A percentile compares a stretch with the other conserved stretches of the same genome.
These are phyloP conservation scores for Apostasia shenzhenica DNA, from an alignment of 106 monocot genomes.

Conservation along the genomic window DNA sequence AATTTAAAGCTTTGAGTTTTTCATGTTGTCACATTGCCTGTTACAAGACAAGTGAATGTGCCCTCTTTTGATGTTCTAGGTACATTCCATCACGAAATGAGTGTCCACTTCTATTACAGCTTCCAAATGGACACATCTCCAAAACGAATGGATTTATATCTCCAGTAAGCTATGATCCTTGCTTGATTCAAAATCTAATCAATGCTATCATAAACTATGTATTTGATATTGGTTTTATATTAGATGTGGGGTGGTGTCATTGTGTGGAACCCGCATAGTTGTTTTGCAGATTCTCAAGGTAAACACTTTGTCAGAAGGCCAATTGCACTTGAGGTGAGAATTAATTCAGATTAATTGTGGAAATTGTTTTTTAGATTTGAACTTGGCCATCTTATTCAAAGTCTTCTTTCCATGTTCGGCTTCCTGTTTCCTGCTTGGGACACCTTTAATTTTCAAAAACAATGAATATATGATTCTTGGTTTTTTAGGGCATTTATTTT, in stretches of 20 bases:
- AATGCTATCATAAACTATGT: background rate
- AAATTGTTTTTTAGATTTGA: background rate
- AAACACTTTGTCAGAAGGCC: slow-evolving; percentile 13
- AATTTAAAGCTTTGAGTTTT: background rate
- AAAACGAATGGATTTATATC: slow-evolving; percentile 90
- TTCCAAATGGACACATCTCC: slow-evolving; percentile 65
- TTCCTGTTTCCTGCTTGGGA: background rate
- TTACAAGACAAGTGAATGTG: background rate
- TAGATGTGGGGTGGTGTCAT: slow-evolving; percentile 96
- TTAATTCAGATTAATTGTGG: background rate
- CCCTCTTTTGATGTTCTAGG: slow-evolving; percentile 19
- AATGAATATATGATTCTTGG: no score
- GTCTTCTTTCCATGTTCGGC: background rate
- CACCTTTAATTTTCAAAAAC: background rate
- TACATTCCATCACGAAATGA: slow-evolving; percentile 84
- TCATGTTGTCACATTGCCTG: background rate
- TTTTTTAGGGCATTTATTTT: no score
- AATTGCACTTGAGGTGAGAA: slow-evolving; percentile 50
- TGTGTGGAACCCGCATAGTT: slow-evolving; percentile 85
- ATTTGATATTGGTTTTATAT: slow-evolving; percentile 12
- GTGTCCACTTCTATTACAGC: slow-evolving; percentile 72
- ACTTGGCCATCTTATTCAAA: background rate
- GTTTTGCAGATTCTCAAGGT: slow-evolving; percentile 30
- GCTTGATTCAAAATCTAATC: background rate
- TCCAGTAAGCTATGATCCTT: slow-evolving; percentile 53